These are phyloP conservation scores for Wickerhamiella domercqiae DNA, from an alignment of 805 yeast genomes.

Conservation along the genomic window DNA sequence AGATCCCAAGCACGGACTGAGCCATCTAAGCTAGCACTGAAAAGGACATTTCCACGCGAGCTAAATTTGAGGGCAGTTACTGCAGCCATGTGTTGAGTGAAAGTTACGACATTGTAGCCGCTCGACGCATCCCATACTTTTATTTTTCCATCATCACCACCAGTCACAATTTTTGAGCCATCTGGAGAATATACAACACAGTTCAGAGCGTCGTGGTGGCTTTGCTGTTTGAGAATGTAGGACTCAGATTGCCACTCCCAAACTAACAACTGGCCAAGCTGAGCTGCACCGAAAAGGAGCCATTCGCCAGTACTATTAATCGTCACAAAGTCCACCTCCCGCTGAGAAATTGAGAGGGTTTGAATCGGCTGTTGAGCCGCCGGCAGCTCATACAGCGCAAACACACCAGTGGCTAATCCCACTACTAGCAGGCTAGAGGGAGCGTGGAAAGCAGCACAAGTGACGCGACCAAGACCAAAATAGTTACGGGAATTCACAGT, in stretches of 20 bases:
- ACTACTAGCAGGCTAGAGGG: conserved; percentile 57
- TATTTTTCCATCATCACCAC: conserved; percentile 91
- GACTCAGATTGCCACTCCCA: conserved; percentile 99
- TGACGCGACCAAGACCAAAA: conserved; percentile 52
- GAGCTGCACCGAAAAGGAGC: conserved; percentile 88
- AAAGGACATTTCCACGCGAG: conserved; percentile 76
- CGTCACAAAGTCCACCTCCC: conserved; percentile 67
- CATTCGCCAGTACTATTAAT: conserved; percentile 84
- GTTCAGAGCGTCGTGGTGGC: conserved; percentile 86
- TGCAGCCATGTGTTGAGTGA: conserved; percentile 77
- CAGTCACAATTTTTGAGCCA: conserved; percentile 83
- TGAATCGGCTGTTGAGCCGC: conserved; percentile 36
- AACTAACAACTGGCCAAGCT: conserved; percentile 82
- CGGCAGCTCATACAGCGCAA: conserved; percentile 71
- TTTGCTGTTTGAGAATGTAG: conserved; percentile 87
- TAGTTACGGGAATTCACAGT: conserved; percentile 63
- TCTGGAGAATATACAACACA: conserved; percentile 82
- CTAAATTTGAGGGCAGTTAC: conserved; percentile 83
- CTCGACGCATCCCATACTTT: conserved; percentile 91
- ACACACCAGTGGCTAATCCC: conserved; percentile 82
- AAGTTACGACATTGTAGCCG: conserved; percentile 86
- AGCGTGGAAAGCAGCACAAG: conserved; percentile 75
- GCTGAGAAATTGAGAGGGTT: conserved; percentile 81
- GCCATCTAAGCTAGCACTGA: conserved; percentile 87
- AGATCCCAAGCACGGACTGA: conserved; percentile 97